Percentiles rank a stretch among this genome's conserved stretches.
Evolutionary conservation across 805 yeast genomes (phyloP).

Genomic region (Starmerella sp.): DNA sequence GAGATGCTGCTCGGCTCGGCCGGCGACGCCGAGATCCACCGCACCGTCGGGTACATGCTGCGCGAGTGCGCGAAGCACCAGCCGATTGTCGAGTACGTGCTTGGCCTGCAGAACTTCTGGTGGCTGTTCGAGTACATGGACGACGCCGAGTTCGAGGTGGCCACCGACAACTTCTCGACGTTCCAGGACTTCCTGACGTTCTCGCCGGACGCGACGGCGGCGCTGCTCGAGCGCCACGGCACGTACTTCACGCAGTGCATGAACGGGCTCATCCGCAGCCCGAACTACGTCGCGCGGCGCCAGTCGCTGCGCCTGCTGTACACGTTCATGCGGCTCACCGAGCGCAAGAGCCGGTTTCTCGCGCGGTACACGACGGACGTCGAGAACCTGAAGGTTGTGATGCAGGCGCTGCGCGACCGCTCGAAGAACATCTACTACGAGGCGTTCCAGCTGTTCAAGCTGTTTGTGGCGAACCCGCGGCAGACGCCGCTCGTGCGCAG

Average conservation of each 20-base stretch:
- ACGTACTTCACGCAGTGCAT: conserved; percentile 49
- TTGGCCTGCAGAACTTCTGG: conserved; percentile 63
- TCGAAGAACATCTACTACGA: conserved; percentile 82
- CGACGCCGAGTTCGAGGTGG: conserved; percentile 70
- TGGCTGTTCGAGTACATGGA: conserved; percentile 68
- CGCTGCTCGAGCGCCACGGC: conserved; percentile 51
- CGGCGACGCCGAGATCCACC: conserved; percentile 59
- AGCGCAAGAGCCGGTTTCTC: conserved; percentile 63
- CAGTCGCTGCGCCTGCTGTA: conserved; percentile 70
- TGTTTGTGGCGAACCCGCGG: conserved; percentile 92
- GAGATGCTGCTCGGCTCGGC: conserved; percentile 56
- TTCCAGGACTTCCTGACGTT: conserved; percentile 54
- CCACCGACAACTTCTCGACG: conserved; percentile 81
- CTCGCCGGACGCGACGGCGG: conserved; percentile 59
- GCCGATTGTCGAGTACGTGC: conserved; percentile 46
- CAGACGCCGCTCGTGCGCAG: conserved; percentile 71
- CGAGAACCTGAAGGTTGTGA: conserved; percentile 71
- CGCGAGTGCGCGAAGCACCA: conserved; percentile 80
- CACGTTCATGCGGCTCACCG: conserved; percentile 50
- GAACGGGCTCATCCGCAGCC: conserved; percentile 59
- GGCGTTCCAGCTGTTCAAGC: conserved; percentile 86
- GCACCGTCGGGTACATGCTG: conserved; percentile 64
- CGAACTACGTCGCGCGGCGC: conserved; percentile 83
- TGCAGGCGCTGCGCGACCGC: conserved; percentile 78
- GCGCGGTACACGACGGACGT: conserved; percentile 67